Evolutionary conservation across 148 eudicot genomes (phyloP), one percentile per base, ranked within the genome.

Genomic region (Suaeda aralocaspica): DNA sequence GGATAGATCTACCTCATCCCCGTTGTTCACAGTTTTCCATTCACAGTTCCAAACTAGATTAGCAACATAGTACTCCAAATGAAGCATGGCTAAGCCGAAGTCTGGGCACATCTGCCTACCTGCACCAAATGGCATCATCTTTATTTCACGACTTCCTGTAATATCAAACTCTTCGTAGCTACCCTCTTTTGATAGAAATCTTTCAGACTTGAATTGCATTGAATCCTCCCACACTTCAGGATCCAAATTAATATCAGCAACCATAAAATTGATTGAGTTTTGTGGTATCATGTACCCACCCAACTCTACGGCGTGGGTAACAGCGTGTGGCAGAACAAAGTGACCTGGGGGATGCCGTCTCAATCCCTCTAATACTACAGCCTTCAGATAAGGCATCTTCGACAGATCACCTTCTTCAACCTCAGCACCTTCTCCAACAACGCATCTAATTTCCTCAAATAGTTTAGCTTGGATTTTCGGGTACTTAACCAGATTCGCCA

Each of bases 31-130:
- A 33, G 75, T 62, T 22, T 22, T 74, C 91, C 88, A 87, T 46
- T 84, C 71, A 26, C 80, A 84, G 16, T 72, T 57, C 84, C 84
- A 82, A 30, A 87, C 70, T 84, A 87, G 59, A 72, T 84, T 87
- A 2, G 83, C 88, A 6, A 87, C 88, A 29, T 82, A 84, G 25
- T 74, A 52, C 28, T 52, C 57, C 57, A 52, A 22, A 52, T 52
- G 57, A 52, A 52, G 57, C 57, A 52, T 52, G 16, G 57, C 57
- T 26, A 52, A 52, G 3, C 57, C 3, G 57, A 21, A 24, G n/a
- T 11, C 57, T 1, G 57, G 57, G 57, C 57, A 52, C 10, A 52
- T 52, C 57, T 26, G 57, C 26, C 57, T 52, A 11, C 57, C 57
- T n/a, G 57, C 57, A 52, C 57, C 57, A 5, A 52, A 52, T n/a